These are phyloP conservation scores for Arthrobotrys musiformis DNA, from an alignment of 2,329 filamentous ascomycete species.

Conservation along the genomic window DNA sequence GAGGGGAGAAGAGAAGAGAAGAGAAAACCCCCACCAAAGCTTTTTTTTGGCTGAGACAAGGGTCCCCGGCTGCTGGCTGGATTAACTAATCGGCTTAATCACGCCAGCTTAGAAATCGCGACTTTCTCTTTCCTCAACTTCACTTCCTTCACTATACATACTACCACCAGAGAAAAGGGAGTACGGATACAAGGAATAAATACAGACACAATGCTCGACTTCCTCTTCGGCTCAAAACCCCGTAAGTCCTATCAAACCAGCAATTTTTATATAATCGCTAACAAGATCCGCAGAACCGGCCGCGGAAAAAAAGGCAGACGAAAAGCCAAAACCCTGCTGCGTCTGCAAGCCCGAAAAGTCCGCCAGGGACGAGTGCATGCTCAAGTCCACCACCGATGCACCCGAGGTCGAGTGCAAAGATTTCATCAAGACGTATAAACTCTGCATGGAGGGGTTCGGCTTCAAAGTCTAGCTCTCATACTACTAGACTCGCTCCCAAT, in stretches of 20 bases:
- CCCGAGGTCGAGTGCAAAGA: slow-evolving; percentile 84
- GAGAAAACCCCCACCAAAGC: not conserved
- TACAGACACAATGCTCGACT: slow-evolving; percentile 40
- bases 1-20: not conserved
- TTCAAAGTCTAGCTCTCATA: slow-evolving; percentile 69
- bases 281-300: not conserved
- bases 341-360: slow-evolving; percentile 96
- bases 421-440: slow-evolving; percentile 84
- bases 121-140: not conserved
- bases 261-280: no score
- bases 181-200: not conserved
- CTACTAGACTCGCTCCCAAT: no score
- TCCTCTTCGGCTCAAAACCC: slow-evolving; percentile 51
- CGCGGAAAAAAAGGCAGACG: slow-evolving; percentile 28
- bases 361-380: slow-evolving; percentile 96
- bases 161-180: no score
- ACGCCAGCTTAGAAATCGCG: slow-evolving; percentile 33
- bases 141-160: not conserved
- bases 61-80: not conserved
- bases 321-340: slow-evolving; percentile 80
- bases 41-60: not conserved
- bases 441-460: slow-evolving; percentile 91
- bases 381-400: slow-evolving; percentile 86
- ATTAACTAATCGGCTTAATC: not conserved
- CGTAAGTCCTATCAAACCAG: slow-evolving; percentile 25